Conservation (phyloP, 1,284 basidiomycete species). For the Caloboletus firmus region DNA sequence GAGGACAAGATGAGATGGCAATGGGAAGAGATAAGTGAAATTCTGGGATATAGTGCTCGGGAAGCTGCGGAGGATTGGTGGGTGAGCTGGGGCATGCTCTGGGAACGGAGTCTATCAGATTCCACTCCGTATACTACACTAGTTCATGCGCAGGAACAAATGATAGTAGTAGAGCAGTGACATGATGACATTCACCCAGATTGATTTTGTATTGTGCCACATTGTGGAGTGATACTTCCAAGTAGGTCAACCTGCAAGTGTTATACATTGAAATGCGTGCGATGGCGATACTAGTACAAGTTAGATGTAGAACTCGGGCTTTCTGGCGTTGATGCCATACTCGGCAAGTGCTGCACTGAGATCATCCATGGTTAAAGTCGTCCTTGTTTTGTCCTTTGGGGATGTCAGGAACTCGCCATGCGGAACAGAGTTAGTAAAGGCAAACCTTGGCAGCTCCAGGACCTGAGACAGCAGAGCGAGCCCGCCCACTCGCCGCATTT, state of each 20-base stretch:
- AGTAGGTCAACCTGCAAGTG: not conserved
- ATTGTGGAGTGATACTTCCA: not conserved
- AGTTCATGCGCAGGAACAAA: not conserved
- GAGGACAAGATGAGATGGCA: conserved; percentile 37
- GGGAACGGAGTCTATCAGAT: conserved; percentile 23
- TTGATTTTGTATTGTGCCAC: not conserved
- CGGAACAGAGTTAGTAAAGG: not conserved
- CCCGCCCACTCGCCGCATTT: conserved; percentile 69
- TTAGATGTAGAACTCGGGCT: conserved; percentile 86
- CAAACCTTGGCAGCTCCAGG: conserved; percentile 64
- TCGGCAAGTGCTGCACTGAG: conserved; percentile 89
- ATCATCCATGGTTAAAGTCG: conserved; percentile 98
- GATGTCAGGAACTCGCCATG: not conserved
- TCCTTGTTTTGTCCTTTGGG: conserved; percentile 83
- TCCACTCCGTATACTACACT: not conserved
- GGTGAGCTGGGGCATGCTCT: conserved; percentile 39
- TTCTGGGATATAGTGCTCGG: conserved; percentile 41
- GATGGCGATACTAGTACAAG: conserved; percentile 5
- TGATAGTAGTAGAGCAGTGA: not conserved
- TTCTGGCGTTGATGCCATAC: conserved; percentile 93
- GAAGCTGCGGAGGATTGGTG: conserved; percentile 45
- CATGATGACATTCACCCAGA: not conserved
- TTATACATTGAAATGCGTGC: not conserved
- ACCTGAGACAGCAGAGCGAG: conserved; percentile 53
- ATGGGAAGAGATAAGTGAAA: conserved; percentile 38